A percentile compares a stretch with the other conserved stretches of the same genome.
Evolutionary conservation across 768 basidiomycete species (phyloP).

Genomic region (Collybia mongolica): DNA sequence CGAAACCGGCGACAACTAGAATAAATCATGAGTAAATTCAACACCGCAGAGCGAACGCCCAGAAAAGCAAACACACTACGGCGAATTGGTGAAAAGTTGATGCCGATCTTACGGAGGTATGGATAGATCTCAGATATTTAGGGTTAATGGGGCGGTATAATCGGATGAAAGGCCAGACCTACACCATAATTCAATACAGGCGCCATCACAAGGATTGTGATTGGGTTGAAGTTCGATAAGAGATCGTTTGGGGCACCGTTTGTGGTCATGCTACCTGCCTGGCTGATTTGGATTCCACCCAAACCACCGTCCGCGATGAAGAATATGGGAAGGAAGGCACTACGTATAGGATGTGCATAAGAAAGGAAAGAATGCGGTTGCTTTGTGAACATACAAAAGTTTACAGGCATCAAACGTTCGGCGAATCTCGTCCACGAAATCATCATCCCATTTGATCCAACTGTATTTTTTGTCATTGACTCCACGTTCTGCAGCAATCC

Average conservation of each 20-base stretch:
- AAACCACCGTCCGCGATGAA: conserved; percentile 27
- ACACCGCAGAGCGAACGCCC: no score
- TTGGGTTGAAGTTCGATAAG: conserved; percentile 29
- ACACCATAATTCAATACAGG: conserved; percentile 24
- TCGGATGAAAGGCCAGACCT: background rate
- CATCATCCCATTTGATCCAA: conserved; percentile 28
- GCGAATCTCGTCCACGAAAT: conserved; percentile 30
- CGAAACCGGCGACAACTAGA: conserved; percentile 17
- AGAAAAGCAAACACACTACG: conserved; percentile 9
- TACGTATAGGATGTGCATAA: background rate
- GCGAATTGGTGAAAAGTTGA: conserved; percentile 27
- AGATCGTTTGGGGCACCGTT: conserved; percentile 30
- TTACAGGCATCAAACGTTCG: conserved; percentile 29
- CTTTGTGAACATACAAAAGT: conserved; percentile 17
- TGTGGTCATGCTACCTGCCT: conserved; percentile 27
- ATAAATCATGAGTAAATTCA: background rate
- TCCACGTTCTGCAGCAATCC: conserved; percentile 14
- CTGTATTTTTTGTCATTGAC: conserved; percentile 9
- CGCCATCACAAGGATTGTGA: conserved; percentile 26
- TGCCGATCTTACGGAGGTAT: conserved; percentile 22
- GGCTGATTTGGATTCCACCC: conserved; percentile 22
- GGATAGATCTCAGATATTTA: conserved; percentile 21
- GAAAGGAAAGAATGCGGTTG: background rate
- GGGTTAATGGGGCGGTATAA: background rate
- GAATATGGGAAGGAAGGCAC: conserved; percentile 26